Conservation (phyloP, 331 rosid species). For the Cydonia oblonga region DNA sequence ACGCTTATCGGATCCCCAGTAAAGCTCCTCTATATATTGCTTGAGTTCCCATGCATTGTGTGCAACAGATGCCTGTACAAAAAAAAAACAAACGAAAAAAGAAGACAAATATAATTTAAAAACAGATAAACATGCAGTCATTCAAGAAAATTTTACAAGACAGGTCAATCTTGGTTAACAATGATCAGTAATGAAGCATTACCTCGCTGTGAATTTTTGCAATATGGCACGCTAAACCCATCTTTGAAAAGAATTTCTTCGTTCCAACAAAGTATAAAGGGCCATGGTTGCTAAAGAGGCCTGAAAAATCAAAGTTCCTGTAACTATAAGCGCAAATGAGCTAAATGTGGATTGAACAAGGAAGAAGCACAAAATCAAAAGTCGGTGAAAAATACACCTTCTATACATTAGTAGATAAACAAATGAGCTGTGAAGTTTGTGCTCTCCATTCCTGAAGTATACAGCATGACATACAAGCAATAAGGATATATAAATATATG, state of each 20-base stretch:
- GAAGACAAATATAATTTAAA: background rate
- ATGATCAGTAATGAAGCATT: background rate
- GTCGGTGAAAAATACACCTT: background rate
- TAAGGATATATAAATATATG: background rate
- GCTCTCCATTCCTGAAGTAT: constrained; percentile 50
- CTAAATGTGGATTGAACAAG: background rate
- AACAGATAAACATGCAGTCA: no score
- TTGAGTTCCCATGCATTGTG: constrained; percentile 75
- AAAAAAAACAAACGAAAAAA: background rate
- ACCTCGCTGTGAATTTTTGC: constrained; percentile 86
- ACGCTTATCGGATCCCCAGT: constrained; percentile 72
- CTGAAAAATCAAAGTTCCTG: constrained; percentile 29
- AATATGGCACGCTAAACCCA: constrained; percentile 79
- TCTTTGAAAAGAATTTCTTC: constrained; percentile 70
- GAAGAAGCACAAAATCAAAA: constrained; percentile 7
- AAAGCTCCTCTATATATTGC: constrained; percentile 68
- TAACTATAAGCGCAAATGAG: background rate
- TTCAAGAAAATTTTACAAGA: no score
- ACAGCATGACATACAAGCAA: background rate
- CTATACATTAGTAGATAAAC: constrained; percentile 63
- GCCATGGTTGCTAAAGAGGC: constrained; percentile 78
- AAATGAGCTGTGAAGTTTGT: constrained; percentile 53
- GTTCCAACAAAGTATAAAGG: constrained; percentile 71
- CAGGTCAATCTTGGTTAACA: no score
- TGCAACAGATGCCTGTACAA: constrained; percentile 50